A percentile compares a stretch with the other conserved stretches of the same genome.
phyloP scores from a whole-genome alignment of 192 early-diverging fungal species.

The Ambispora gerdemannii region DNA sequence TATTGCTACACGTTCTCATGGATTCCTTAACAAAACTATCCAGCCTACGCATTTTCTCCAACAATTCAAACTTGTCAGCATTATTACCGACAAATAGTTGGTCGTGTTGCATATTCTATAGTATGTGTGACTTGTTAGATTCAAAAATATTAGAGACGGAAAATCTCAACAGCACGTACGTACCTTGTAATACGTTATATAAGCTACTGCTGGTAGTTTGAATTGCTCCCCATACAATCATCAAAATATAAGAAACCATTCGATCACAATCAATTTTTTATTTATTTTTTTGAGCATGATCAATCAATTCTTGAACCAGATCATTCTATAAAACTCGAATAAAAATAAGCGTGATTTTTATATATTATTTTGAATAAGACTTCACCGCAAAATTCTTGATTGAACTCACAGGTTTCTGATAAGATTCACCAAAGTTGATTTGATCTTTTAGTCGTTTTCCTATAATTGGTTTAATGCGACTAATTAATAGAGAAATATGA shows the following conservation, averaged over 20 bases:
- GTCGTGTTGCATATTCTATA: conserved; percentile 4
- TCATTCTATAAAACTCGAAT: no score
- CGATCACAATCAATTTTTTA: neutral
- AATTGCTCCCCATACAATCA: neutral
- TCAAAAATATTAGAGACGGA: no score
- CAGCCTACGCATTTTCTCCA: conserved; percentile 11
- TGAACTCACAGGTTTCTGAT: no score
- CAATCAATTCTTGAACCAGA: no score
- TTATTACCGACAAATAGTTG: neutral
- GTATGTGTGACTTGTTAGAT: neutral
- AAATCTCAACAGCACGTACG: neutral
- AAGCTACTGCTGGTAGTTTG: neutral
- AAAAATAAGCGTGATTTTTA: no score
- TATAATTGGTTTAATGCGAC: no score
- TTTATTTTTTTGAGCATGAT: neutral
- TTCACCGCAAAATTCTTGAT: no score
- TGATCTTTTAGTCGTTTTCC: no score
- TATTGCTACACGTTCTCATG: neutral
- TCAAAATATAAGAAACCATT: neutral
- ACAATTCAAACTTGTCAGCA: neutral
- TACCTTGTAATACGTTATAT: neutral
- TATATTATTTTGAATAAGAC: no score
- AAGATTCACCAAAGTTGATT: no score
- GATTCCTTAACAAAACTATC: conserved; percentile 24
- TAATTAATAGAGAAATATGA: no score